phyloP scores from a whole-genome alignment of 1,284 basidiomycete species.

The Irpex rosettiformis region DNA sequence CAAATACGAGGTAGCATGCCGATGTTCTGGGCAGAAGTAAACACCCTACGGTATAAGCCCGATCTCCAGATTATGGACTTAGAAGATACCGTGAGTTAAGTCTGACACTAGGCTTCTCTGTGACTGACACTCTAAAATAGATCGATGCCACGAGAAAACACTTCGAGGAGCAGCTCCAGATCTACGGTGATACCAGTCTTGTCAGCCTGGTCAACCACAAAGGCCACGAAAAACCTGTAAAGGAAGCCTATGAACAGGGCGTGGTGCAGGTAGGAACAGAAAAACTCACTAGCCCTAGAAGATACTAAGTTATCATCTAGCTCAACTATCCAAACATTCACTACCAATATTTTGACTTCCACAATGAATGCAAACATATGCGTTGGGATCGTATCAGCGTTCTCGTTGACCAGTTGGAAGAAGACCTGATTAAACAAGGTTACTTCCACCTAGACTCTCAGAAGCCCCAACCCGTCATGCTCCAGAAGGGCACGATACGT shows the following conservation, averaged over 20 bases:
- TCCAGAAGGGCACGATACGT: conserved; percentile 68
- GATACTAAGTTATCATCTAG: conserved; percentile 32
- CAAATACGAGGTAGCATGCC: conserved; percentile 95
- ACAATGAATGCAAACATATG: conserved; percentile 94
- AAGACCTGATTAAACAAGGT: conserved; percentile 71
- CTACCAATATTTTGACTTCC: conserved; percentile 98
- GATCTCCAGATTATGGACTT: conserved; percentile 96
- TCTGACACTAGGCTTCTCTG: conserved; percentile 8
- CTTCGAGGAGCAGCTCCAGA: conserved; percentile 68
- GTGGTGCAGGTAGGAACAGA: conserved; percentile 51
- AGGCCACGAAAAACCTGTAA: conserved; percentile 92
- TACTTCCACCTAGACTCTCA: conserved; percentile 69
- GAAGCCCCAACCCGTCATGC: conserved; percentile 42
- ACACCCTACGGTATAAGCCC: conserved; percentile 95
- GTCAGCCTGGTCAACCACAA: conserved; percentile 96
- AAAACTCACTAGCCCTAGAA: background rate
- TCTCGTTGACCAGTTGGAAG: conserved; percentile 76
- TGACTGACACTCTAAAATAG: conserved; percentile 35
- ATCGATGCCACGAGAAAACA: conserved; percentile 72
- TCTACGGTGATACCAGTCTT: conserved; percentile 81
- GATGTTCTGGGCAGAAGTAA: conserved; percentile 96
- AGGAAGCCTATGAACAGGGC: conserved; percentile 90
- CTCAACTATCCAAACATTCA: conserved; percentile 65
- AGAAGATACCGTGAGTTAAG: conserved; percentile 65
- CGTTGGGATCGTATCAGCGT: conserved; percentile 91